A percentile compares a stretch with the other conserved stretches of the same genome.
phyloP scores from a whole-genome alignment of 2,329 filamentous ascomycete species.

The Paraconiothyrium sp. region DNA sequence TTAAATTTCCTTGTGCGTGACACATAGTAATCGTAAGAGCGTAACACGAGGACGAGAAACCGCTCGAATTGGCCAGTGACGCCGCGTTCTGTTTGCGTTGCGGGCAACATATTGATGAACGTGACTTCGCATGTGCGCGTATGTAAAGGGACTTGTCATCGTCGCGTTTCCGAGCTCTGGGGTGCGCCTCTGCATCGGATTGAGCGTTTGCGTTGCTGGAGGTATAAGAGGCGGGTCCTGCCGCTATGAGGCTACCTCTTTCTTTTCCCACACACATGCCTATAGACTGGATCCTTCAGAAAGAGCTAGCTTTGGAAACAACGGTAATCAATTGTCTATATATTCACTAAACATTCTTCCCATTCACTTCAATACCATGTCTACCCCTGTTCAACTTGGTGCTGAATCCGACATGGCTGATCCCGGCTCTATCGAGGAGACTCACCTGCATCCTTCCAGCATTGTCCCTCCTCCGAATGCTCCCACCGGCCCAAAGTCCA shows the following conservation, averaged over 20 bases:
- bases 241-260: background rate
- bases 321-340: background rate
- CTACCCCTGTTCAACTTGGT: background rate
- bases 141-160: background rate
- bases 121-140: background rate
- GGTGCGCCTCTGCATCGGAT: background rate
- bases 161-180: background rate
- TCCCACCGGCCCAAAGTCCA: background rate
- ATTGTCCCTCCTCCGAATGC: background rate
- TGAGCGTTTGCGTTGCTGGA: conserved; percentile 1
- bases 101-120: background rate
- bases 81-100: background rate
- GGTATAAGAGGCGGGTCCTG: background rate
- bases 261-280: background rate
- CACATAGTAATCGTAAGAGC: background rate
- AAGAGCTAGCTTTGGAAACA: background rate
- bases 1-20: background rate
- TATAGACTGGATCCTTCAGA: background rate
- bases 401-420: background rate
- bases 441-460: background rate
- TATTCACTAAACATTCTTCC: background rate
- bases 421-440: background rate
- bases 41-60: background rate
- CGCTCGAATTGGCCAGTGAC: background rate
- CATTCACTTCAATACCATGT: background rate